Conservation (phyloP, 768 basidiomycete species). For the Rhizopogon vesiculosus region DNA sequence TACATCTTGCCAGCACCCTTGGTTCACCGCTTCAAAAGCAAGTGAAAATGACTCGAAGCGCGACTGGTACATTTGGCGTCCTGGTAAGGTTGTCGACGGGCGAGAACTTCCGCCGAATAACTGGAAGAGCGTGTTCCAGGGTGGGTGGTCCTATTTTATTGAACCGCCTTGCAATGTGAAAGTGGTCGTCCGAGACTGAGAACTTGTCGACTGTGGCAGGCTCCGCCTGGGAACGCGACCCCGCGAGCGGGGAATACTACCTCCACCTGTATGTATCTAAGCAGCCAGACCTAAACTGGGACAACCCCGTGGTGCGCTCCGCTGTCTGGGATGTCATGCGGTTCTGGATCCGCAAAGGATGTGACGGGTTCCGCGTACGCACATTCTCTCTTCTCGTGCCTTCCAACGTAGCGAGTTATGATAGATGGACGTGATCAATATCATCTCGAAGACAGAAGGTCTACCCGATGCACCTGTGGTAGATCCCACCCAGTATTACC, state of each 20-base stretch:
- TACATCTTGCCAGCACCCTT: conserved; percentile 46
- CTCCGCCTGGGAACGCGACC: conserved; percentile 70
- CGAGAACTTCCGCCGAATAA: conserved; percentile 64
- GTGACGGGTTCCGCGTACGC: conserved; percentile 70
- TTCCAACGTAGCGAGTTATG: background rate
- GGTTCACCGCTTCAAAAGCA: conserved; percentile 60
- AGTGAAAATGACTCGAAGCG: conserved; percentile 52
- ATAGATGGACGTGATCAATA: conserved; percentile 70
- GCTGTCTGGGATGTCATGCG: conserved; percentile 62
- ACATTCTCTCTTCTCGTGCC: background rate
- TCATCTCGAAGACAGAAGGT: conserved; percentile 57
- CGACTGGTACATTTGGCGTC: conserved; percentile 76
- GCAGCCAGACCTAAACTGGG: conserved; percentile 80
- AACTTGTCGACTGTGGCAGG: conserved; percentile 28
- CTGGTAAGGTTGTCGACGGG: conserved; percentile 50
- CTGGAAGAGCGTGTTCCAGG: conserved; percentile 66
- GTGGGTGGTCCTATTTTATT: conserved; percentile 23
- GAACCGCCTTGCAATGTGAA: background rate
- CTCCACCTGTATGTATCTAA: conserved; percentile 62
- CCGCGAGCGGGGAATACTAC: conserved; percentile 62
- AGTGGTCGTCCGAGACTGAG: background rate
- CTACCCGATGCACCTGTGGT: conserved; percentile 64
- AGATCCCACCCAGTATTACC: conserved; percentile 45
- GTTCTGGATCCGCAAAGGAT: conserved; percentile 73
- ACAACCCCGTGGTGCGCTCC: conserved; percentile 54